These are phyloP conservation scores for Irpex lacteus DNA, from an alignment of 1,284 basidiomycete species.

Conservation along the genomic window DNA sequence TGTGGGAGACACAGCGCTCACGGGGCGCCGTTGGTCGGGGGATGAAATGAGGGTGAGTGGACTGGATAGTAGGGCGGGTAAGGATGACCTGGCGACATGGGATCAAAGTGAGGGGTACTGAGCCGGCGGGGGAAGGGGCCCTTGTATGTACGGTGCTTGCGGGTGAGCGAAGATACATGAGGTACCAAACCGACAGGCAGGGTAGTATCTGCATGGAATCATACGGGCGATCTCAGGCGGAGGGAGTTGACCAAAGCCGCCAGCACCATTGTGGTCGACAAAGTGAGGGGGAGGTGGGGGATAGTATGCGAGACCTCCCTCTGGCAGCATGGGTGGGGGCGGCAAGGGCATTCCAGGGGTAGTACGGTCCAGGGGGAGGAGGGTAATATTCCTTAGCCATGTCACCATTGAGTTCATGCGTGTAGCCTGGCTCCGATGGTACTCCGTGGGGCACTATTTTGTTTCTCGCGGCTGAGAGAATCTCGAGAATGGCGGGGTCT, in stretches of 20 bases:
- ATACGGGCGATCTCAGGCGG: slow-evolving; percentile 90
- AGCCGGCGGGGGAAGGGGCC: slow-evolving; percentile 59
- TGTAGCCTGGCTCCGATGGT: slow-evolving; percentile 44
- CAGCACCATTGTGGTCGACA: slow-evolving; percentile 39
- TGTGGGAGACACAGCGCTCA: slow-evolving; percentile 47
- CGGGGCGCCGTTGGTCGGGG: slow-evolving; percentile 45
- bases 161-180: slow-evolving; percentile 86
- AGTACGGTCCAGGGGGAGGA: slow-evolving; percentile 56
- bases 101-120: slow-evolving; percentile 69
- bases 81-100: slow-evolving; percentile 46
- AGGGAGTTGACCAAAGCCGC: slow-evolving; percentile 68
- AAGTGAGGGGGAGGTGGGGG: slow-evolving; percentile 35
- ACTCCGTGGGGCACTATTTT: slow-evolving; percentile 35
- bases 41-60: slow-evolving; percentile 55
- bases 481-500: slow-evolving; percentile 61
- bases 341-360: slow-evolving; percentile 53
- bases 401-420: slow-evolving; percentile 45
- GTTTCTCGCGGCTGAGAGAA: slow-evolving; percentile 46
- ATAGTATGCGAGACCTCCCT: slow-evolving; percentile 56
- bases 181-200: slow-evolving; percentile 84
- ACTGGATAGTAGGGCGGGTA: slow-evolving; percentile 64
- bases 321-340: slow-evolving; percentile 46
- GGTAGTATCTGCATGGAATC: slow-evolving; percentile 93
- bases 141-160: slow-evolving; percentile 65
- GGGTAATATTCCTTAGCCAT: slow-evolving; percentile 46